phyloP scores from a whole-genome alignment of 805 yeast species.

The Candida ovalis region DNA sequence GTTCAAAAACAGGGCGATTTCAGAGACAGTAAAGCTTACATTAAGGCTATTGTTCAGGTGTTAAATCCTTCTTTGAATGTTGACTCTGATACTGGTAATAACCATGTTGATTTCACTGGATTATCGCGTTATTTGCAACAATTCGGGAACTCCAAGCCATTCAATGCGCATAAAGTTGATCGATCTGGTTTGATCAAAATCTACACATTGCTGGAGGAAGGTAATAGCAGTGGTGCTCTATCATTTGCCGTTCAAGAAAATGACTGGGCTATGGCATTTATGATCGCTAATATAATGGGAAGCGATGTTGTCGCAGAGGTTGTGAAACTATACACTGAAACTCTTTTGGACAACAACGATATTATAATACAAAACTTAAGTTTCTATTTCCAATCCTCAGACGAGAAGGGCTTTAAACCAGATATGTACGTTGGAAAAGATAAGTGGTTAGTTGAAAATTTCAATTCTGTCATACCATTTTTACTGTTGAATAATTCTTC shows the following conservation, averaged over 20 bases:
- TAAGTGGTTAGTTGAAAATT: slow-evolving; percentile 29
- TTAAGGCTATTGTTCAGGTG: slow-evolving; percentile 32
- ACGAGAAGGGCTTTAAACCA: slow-evolving; percentile 12
- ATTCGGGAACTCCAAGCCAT: slow-evolving; percentile 10
- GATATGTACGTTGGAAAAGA: slow-evolving; percentile 23
- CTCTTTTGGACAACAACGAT: slow-evolving; percentile 17
- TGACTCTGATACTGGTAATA: slow-evolving; percentile 3
- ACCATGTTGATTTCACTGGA: slow-evolving; percentile 16
- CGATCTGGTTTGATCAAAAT: slow-evolving; percentile 25
- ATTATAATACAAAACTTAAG: slow-evolving; percentile 25
- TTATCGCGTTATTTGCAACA: slow-evolving; percentile 13
- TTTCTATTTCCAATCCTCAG: slow-evolving; percentile 27
- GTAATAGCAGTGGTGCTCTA: slow-evolving; percentile 66
- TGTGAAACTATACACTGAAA: slow-evolving; percentile 36
- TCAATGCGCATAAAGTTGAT: slow-evolving; percentile 26
- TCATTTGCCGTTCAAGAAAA: slow-evolving; percentile 54
- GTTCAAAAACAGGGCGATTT: slow-evolving; percentile 27
- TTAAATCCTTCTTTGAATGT: slow-evolving; percentile 39
- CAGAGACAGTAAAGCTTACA: slow-evolving; percentile 24
- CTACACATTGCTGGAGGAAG: slow-evolving; percentile 46
- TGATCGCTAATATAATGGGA: slow-evolving; percentile 65
- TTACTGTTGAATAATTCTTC: slow-evolving; percentile 24
- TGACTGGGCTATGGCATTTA: slow-evolving; percentile 75
- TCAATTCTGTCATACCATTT: slow-evolving; percentile 28
- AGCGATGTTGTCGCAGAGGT: slow-evolving; percentile 43